Evolutionary conservation across 257 asterid genomes (phyloP).

Genomic region (Petrea volubilis): DNA sequence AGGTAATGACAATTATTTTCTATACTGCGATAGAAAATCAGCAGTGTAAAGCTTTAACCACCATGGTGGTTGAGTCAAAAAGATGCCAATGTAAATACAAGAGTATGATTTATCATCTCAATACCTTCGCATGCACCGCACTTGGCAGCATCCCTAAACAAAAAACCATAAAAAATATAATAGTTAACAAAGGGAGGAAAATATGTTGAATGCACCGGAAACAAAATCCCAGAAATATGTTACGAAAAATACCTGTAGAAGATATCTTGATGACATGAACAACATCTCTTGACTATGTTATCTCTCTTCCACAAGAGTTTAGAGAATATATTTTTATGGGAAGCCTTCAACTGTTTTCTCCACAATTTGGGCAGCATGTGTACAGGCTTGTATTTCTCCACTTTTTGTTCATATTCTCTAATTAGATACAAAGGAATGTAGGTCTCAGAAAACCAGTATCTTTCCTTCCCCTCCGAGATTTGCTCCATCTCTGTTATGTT

Average conservation of each 20-base stretch:
- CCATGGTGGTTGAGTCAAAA: neutral
- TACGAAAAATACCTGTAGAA: constrained; percentile 52
- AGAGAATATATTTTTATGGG: constrained; percentile 50
- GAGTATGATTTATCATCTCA: constrained; percentile 15
- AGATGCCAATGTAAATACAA: neutral
- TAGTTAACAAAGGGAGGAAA: constrained; percentile 13
- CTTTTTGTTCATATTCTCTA: constrained; percentile 68
- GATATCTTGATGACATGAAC: constrained; percentile 59
- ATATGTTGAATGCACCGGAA: constrained; percentile 6
- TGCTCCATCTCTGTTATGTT: constrained; percentile 56
- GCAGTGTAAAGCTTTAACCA: neutral
- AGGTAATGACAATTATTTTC: neutral
- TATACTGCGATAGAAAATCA: neutral
- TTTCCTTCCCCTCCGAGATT: constrained; percentile 56
- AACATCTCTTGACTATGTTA: constrained; percentile 44
- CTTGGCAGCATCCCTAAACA: constrained; percentile 62
- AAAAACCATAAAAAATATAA: constrained; percentile 29
- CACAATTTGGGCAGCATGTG: constrained; percentile 43
- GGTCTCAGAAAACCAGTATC: constrained; percentile 78
- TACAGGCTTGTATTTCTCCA: constrained; percentile 37
- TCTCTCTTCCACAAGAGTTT: constrained; percentile 58
- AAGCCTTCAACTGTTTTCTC: constrained; percentile 43
- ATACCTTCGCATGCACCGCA: constrained; percentile 85
- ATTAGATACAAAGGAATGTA: constrained; percentile 74
- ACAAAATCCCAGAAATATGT: neutral